Percentiles rank a stretch among this genome's conserved stretches.
Evolutionary conservation across 345 rosid species (phyloP).

Genomic region (Viola odorata): DNA sequence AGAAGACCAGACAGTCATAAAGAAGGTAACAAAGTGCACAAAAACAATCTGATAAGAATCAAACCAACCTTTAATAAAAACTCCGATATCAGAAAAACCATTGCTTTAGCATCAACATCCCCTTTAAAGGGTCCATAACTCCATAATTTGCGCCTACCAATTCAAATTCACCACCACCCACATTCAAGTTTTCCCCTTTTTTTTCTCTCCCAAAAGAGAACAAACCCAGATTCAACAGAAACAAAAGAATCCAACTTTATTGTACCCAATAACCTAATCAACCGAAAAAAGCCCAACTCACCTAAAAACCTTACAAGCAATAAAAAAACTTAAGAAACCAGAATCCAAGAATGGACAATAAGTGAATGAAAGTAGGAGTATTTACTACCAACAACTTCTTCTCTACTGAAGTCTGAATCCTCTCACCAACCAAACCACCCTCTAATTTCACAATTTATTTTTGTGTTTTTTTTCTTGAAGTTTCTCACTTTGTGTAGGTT

Average conservation of each 20-base stretch:
- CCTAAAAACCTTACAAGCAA: not conserved
- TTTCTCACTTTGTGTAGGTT: not conserved
- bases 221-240: constrained; percentile 29
- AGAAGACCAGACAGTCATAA: constrained; percentile 25
- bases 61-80: constrained; percentile 13
- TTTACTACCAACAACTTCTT: constrained; percentile 11
- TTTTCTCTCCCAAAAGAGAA: constrained; percentile 23
- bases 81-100: constrained; percentile 33
- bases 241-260: not conserved
- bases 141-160: constrained; percentile 29
- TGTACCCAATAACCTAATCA: not conserved
- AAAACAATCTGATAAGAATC: constrained; percentile 15
- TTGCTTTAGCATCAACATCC: constrained; percentile 35
- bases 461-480: not conserved
- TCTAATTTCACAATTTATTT: not conserved
- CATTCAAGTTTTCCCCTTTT: not conserved
- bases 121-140: constrained; percentile 24
- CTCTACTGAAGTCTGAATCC: constrained; percentile 2
- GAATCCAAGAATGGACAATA: constrained; percentile 3
- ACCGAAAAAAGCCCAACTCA: not conserved
- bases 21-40: constrained; percentile 17
- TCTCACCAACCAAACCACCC: constrained; percentile 18
- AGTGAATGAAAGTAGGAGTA: not conserved
- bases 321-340: constrained; percentile 1
- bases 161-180: constrained; percentile 26